Evolutionary conservation across 768 basidiomycete species (phyloP).

Genomic region (Russula sp.): DNA sequence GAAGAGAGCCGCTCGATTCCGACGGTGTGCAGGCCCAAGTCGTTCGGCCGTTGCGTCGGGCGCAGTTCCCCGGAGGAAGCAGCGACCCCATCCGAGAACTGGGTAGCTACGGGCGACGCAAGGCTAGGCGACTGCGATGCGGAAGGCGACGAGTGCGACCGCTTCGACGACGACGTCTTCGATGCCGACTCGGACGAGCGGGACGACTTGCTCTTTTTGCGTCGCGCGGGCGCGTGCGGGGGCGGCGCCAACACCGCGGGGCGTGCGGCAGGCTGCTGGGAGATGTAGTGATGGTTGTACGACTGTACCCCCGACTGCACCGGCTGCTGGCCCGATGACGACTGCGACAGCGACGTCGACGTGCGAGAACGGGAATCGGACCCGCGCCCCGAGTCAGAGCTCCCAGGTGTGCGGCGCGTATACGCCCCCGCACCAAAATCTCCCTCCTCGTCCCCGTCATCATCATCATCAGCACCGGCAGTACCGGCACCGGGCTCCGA

Average conservation of each 20-base stretch:
- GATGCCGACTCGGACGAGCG: constrained; percentile 26
- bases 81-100: constrained; percentile 27
- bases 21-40: constrained; percentile 1
- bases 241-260: not conserved
- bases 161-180: constrained; percentile 28
- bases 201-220: constrained; percentile 24
- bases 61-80: constrained; percentile 29
- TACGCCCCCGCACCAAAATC: constrained; percentile 59
- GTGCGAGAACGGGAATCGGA: constrained; percentile 62
- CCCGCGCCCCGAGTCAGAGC: constrained; percentile 32
- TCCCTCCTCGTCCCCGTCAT: constrained; percentile 43
- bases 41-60: constrained; percentile 27
- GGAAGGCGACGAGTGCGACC: constrained; percentile 37
- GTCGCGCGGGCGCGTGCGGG: not conserved
- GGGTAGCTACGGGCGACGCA: constrained; percentile 37
- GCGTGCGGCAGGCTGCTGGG: constrained; percentile 24
- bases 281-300: constrained; percentile 28
- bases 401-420: constrained; percentile 32
- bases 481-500: not conserved
- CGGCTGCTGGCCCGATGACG: constrained; percentile 17
- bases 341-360: constrained; percentile 41
- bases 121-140: constrained; percentile 41
- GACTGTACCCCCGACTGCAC: not conserved
- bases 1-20: constrained; percentile 11
- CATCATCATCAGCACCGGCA: constrained; percentile 32